Base-by-base conservation (phyloP, 768 basidiomycete species). In the Calocybe gangraenosa region DNA sequence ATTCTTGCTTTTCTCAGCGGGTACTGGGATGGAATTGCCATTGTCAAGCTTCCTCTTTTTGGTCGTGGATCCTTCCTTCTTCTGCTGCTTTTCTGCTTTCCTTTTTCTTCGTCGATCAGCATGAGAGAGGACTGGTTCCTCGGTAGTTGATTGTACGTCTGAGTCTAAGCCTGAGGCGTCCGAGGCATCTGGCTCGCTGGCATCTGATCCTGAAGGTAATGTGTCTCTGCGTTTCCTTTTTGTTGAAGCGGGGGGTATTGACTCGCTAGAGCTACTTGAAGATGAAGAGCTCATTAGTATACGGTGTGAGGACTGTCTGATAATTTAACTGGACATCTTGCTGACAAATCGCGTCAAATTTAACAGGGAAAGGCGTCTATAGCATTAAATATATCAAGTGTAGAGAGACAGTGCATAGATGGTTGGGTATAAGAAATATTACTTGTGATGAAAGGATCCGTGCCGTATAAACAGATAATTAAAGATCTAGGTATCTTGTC, bases 51-150 rank as follows among this genome's bases (percentile, higher is more conserved):
- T 76, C 50, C 66, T 70, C 54, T 73, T 81, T 63, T 79, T 78
- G 39, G 54, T 49, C 17, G 65, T 45, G 13, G 54, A 49, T 28
- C 49, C 53, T 35, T 60, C 57, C 36, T 67, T 55, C 18, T 57
- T 44, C 31, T 57, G 50, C 31, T 58, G 36, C 37, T 67, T 57
- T 45, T 65, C 68, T 28, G 59, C 62, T 45, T 68, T 81, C 65
- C 81, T 84, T 61, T 79, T 77, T 42, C 75, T 74, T 20, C 89
- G 73, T 44, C 71, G 75, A 60, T 87, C 84, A 5, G 84, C 84
- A 62, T 90, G 89, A 2, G 89, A 92, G 45, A 90, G 73, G 5
- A 78, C 82, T 17, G 72, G 73, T 14, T 56, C 63, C 9, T 79
- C 73, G 21, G 53, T 46, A 8, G 52, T 46, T 25, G 37, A 15